Base-by-base conservation (phyloP, 75 land plant genomes). In the Cupressus sempervirens region DNA sequence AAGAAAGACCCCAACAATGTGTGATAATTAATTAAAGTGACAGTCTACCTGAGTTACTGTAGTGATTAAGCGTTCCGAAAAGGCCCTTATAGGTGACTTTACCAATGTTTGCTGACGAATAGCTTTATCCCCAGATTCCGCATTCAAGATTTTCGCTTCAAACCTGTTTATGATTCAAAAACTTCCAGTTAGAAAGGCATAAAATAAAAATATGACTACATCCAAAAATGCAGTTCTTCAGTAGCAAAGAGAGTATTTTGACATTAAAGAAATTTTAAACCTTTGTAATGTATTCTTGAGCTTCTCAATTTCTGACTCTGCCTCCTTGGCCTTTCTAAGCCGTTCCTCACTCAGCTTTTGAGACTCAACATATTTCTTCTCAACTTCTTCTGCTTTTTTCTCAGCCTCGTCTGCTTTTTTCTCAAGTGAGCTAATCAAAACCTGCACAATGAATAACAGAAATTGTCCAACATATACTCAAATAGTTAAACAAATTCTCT, bases 241-340 rank as follows among this genome's bases (percentile, higher is more conserved):
- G 9, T 41, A 76, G 20, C 38, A 36, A 76, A 38, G 38, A 76
- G 41, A 76, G 43, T 7, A 76, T 62, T 23, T n/a, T 20, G 67
- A 62, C 8, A 62, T 32, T 48, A 35, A 73, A 73, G 35, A 35
- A 81, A 50, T 50, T 30, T 65, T 83, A 76, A 77, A 98, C 99
- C 98, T 98, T 48, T 96, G 95, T 91, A 96, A 90, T 46, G 92
- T 84, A 56, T 91, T 93, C 88, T 96, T 96, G 73, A 95, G 82
- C 80, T 98, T 87, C 65, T 87, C 86, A 41, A 94, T 88, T 79
- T 92, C 95, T 16, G 93, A 84, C 85, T 94, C 94, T 35, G 94
- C 93, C 29, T 98, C 97, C 85, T 84, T 29, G 35, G 94, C 95
- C 84, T 93, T 94, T 76, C 92, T 91, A 32, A 91, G 53, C 85